Evolutionary conservation across 73 alveolate genomes (phyloP).

Genomic region (Tetrahymena elliotti): DNA sequence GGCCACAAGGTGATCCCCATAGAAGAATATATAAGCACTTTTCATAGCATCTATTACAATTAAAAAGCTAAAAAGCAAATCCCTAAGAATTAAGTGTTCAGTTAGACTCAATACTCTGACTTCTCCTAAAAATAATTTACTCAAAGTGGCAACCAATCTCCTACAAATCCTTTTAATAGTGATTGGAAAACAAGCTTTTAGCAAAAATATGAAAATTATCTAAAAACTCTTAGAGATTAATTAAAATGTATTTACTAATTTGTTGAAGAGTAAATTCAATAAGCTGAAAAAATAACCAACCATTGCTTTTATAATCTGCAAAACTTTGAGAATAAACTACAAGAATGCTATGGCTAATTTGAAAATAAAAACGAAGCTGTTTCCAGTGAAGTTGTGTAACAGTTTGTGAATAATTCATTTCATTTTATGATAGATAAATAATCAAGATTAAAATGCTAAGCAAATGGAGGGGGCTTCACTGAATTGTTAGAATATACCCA

Average conservation of each 20-base stretch:
- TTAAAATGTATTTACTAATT: neutral
- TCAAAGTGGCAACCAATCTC: neutral
- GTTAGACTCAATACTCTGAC: neutral
- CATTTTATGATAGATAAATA: neutral
- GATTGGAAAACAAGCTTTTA: neutral
- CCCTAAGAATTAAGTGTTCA: neutral
- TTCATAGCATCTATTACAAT: neutral
- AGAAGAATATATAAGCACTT: neutral
- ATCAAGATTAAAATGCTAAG: neutral
- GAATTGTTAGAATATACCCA: neutral
- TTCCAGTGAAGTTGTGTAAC: neutral
- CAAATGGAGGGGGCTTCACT: neutral
- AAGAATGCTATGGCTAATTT: neutral
- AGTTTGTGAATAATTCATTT: neutral
- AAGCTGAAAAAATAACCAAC: neutral
- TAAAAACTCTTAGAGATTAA: neutral
- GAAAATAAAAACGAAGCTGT: neutral
- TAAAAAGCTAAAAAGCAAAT: neutral
- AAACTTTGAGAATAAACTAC: neutral
- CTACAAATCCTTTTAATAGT: neutral
- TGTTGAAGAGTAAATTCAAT: neutral
- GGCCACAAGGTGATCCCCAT: neutral
- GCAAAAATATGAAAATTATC: neutral
- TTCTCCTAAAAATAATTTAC: neutral
- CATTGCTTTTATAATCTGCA: neutral